Evolutionary conservation across 805 yeast species (phyloP), one percentile per base, ranked within the genome.

Genomic region (Starmerella powellii): DNA sequence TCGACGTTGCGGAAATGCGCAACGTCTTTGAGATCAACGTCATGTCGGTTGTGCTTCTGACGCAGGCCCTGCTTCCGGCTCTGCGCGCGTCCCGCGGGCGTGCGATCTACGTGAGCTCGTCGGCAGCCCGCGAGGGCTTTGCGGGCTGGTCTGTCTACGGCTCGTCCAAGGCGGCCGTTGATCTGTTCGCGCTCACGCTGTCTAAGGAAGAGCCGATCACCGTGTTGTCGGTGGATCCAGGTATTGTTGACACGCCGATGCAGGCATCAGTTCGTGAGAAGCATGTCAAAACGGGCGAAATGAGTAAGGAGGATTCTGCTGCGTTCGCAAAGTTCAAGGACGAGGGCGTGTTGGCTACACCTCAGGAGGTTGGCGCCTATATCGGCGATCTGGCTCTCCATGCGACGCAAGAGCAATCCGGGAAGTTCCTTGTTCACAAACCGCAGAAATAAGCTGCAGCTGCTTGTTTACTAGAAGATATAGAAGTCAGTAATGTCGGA

Each of bases 121-220:
- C 95, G 5, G 96, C 96, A 1, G 71, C 93, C 16, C 68, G 70
- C 1, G 71, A 67, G 40, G 63, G 76, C 15, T 70, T 66, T 49
- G 53, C 67, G 48, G 91, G 85, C 1, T 88, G 96, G 96, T 80
- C 80, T 16, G 93, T 95, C 4, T 88, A 88, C 55, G 94, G 95
- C 1, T 65, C 87, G 4, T 78, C 95, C 6, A 88, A 88, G 60
- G 95, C 96, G 0, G 95, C 95, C 0, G 57, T 88, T 38, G 85
- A 88, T 59, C 86, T 79, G 53, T 71, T 85, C 40, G 76, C 83
- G 6, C 56, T 63, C 37, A 74, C 82, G 13, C 59, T 88, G n/a
- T 78, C 82, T 1, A 66, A 63, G 6, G 95, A 86, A 54, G 86
- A 81, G 56, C 63, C 68, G 0, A 62, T 85, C n/a, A 60, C 63